Percentiles rank a stretch among this genome's conserved stretches.
These are phyloP conservation scores for Hypoxylon sp. DNA, from an alignment of 2,329 filamentous ascomycete species.

Conservation along the genomic window DNA sequence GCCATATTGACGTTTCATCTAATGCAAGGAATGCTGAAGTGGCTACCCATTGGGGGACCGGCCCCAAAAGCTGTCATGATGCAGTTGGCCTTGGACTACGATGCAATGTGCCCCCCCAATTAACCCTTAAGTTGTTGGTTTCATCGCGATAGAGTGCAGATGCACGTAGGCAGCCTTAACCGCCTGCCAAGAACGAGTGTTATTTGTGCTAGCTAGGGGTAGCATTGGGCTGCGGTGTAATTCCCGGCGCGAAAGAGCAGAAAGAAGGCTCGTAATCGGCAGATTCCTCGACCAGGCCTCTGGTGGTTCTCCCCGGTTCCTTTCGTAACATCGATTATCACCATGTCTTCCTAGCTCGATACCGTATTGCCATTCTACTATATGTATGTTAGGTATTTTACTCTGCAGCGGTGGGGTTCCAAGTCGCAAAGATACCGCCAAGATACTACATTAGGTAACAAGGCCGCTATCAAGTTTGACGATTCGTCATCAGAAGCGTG, in stretches of 20 bases:
- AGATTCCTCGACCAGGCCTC: constrained; percentile 25
- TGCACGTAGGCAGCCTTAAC: constrained; percentile 43
- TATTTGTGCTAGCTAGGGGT: constrained; percentile 30
- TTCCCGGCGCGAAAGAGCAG: constrained; percentile 39
- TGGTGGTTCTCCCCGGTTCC: constrained; percentile 18
- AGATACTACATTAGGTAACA: constrained; percentile 42
- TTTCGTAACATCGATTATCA: constrained; percentile 35
- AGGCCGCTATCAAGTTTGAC: constrained; percentile 35
- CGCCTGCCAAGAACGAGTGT: constrained; percentile 37
- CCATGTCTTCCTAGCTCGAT: constrained; percentile 27
- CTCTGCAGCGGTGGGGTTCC: constrained; percentile 24
- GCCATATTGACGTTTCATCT: constrained; percentile 44
- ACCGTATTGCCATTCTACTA: constrained; percentile 2
- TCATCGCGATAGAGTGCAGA: constrained; percentile 39
- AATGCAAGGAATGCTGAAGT: constrained; percentile 39
- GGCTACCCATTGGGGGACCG: constrained; percentile 29
- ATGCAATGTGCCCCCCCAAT: constrained; percentile 24
- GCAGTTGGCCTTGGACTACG: constrained; percentile 35
- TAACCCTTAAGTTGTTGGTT: constrained; percentile 27
- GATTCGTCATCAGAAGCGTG: constrained; percentile 30
- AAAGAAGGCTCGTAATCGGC: constrained; percentile 31
- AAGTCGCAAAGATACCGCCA: constrained; percentile 18
- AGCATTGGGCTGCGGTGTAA: constrained; percentile 42
- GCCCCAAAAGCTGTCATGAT: constrained; percentile 36
- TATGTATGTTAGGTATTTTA: not conserved